phyloP scores from a whole-genome alignment of 2,329 filamentous ascomycete species.

The Camillea tinctor region DNA sequence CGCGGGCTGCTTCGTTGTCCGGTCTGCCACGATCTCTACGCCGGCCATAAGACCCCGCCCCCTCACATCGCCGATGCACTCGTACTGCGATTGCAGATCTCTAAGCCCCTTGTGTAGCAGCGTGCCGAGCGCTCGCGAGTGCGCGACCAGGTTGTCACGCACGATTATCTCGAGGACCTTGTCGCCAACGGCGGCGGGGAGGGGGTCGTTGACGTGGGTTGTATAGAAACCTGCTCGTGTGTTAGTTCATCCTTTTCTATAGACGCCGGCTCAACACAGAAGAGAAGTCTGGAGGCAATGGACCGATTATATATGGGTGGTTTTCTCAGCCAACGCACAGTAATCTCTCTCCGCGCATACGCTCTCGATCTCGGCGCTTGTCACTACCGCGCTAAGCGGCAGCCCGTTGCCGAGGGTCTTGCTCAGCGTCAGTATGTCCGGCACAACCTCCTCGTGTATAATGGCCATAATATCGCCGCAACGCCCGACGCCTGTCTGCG shows the following conservation, averaged over 20 bases:
- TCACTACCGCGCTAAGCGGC: constrained; percentile 57
- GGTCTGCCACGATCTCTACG: constrained; percentile 55
- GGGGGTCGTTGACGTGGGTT: constrained; percentile 62
- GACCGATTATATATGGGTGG: no score
- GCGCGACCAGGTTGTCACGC: constrained; percentile 50
- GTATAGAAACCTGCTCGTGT: constrained; percentile 46
- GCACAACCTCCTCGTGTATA: constrained; percentile 51
- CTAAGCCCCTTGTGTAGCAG: constrained; percentile 48
- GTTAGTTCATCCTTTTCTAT: no score
- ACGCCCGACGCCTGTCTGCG: constrained; percentile 58
- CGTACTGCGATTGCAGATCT: constrained; percentile 48
- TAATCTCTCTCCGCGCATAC: constrained; percentile 49
- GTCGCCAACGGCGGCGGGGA: constrained; percentile 58
- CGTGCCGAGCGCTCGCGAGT: constrained; percentile 43
- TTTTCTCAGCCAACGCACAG: no score
- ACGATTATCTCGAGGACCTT: constrained; percentile 63
- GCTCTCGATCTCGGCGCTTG: constrained; percentile 51
- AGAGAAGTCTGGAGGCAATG: no score
- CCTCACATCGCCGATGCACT: constrained; percentile 61
- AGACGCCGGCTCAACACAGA: no score
- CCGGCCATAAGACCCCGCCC: constrained; percentile 58
- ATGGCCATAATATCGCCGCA: constrained; percentile 60
- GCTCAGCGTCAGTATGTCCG: constrained; percentile 59
- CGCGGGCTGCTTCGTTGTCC: constrained; percentile 45
- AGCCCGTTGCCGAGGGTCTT: constrained; percentile 63